phyloP scores from a whole-genome alignment of 108 stramenopile species.

The Nitzschia putrida region DNA sequence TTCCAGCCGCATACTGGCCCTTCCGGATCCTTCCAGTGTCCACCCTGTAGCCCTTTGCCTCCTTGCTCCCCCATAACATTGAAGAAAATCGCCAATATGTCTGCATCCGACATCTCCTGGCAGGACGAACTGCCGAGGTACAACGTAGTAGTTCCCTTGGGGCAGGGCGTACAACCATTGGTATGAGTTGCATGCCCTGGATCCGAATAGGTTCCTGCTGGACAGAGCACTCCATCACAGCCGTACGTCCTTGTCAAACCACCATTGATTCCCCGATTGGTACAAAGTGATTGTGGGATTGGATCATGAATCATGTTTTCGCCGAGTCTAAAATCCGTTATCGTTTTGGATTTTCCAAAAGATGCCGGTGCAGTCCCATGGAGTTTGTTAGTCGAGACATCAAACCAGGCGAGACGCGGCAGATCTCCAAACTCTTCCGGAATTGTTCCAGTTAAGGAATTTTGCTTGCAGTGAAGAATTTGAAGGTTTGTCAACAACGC shows the following conservation, averaged over 20 bases:
- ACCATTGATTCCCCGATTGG: slow-evolving; percentile 48
- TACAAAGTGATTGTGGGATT: slow-evolving; percentile 50
- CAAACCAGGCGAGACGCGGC: slow-evolving; percentile 56
- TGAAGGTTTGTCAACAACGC: slow-evolving; percentile 35
- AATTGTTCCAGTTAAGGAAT: slow-evolving; percentile 55
- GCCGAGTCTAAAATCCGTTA: slow-evolving; percentile 61
- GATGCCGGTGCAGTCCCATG: slow-evolving; percentile 42
- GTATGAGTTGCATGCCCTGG: slow-evolving; percentile 49
- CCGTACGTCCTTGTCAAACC: slow-evolving; percentile 51
- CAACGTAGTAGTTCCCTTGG: slow-evolving; percentile 46
- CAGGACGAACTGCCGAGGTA: slow-evolving; percentile 50
- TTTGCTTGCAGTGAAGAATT: slow-evolving; percentile 65
- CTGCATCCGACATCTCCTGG: slow-evolving; percentile 33
- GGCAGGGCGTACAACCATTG: slow-evolving; percentile 53
- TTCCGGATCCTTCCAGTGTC: slow-evolving; percentile 40
- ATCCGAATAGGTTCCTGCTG: slow-evolving; percentile 56
- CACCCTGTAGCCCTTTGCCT: slow-evolving; percentile 23
- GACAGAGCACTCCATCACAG: slow-evolving; percentile 62
- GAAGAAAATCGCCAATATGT: slow-evolving; percentile 58
- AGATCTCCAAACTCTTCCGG: slow-evolving; percentile 43
- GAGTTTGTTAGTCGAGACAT: slow-evolving; percentile 51
- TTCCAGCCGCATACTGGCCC: slow-evolving; percentile 50
- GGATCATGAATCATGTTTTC: slow-evolving; percentile 62
- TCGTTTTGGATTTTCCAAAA: slow-evolving; percentile 34
- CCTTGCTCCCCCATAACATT: slow-evolving; percentile 49